Evolutionary conservation across 805 yeast genomes (phyloP).

Genomic region (Wickerhamiella shivajii): DNA sequence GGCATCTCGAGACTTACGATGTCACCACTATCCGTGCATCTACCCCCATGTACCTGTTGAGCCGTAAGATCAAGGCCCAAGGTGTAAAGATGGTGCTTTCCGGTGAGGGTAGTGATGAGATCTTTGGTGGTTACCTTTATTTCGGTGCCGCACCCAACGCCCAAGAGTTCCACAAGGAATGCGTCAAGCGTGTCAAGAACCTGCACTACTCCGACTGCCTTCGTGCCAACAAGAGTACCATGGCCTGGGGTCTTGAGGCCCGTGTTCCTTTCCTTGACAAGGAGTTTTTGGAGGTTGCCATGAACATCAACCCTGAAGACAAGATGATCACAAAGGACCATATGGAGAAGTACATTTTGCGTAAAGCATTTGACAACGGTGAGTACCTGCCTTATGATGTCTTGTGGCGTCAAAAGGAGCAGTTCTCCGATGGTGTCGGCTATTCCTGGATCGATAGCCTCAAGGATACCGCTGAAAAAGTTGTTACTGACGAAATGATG

Average conservation of each 20-base stretch:
- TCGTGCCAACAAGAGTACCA: conserved; percentile 97
- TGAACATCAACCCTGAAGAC: conserved; percentile 90
- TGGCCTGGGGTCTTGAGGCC: conserved; percentile 99
- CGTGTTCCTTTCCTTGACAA: conserved; percentile 98
- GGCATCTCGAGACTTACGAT: conserved; percentile 93
- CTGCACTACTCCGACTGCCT: conserved; percentile 92
- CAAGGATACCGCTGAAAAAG: conserved; percentile 84
- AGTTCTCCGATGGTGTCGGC: conserved; percentile 98
- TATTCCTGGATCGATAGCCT: conserved; percentile 98
- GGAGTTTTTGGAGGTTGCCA: conserved; percentile 75
- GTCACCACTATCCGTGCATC: conserved; percentile 98
- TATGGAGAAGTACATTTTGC: conserved; percentile 88
- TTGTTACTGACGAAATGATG: conserved; percentile 79
- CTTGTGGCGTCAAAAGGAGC: conserved; percentile 99
- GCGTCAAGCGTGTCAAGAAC: conserved; percentile 93
- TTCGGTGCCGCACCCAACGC: conserved; percentile 94
- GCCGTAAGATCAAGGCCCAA: conserved; percentile 96
- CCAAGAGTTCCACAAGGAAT: conserved; percentile 86
- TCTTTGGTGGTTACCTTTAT: conserved; percentile 96
- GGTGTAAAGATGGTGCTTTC: conserved; percentile 99
- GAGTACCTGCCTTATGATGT: conserved; percentile 94
- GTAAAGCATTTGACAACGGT: conserved; percentile 93
- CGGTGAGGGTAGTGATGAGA: conserved; percentile 98
- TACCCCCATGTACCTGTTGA: conserved; percentile 93
- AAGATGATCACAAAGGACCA: conserved; percentile 64